Conservation (phyloP, 2,329 filamentous ascomycete species). For the Daldinia eschscholtzii region DNA sequence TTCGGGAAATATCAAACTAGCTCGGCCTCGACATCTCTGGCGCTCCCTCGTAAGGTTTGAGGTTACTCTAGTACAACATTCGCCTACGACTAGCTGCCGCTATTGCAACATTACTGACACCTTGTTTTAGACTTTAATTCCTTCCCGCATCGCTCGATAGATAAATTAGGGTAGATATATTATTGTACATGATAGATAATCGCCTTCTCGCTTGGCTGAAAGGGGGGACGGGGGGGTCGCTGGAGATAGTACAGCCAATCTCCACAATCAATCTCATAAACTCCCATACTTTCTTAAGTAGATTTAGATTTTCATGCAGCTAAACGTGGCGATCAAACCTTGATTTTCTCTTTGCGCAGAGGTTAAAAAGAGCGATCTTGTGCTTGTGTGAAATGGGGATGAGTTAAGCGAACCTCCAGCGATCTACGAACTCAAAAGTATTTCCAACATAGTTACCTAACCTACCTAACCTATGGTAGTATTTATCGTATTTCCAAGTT, state of each 20-base stretch:
- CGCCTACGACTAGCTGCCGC: conserved; percentile 27
- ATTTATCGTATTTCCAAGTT: not conserved
- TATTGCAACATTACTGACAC: conserved; percentile 40
- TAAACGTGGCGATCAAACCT: conserved; percentile 20
- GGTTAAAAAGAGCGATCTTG: conserved; percentile 1
- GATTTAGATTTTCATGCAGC: conserved; percentile 18
- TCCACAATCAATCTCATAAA: not conserved
- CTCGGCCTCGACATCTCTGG: conserved; percentile 15
- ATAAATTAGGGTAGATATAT: not conserved
- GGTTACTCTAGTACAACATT: conserved; percentile 24
- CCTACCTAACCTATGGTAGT: not conserved
- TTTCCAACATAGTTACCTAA: not conserved
- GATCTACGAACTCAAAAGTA: conserved; percentile 10
- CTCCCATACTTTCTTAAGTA: not conserved
- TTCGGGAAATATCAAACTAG: conserved; percentile 35
- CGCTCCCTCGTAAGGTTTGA: conserved; percentile 28
- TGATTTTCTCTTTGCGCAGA: not conserved
- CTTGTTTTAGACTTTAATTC: conserved; percentile 41
- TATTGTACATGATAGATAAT: conserved; percentile 2
- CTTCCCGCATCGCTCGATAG: conserved; percentile 29
- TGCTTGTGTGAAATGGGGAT: conserved; percentile 9
- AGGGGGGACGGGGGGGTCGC: no score
- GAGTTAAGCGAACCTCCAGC: conserved; percentile 15
- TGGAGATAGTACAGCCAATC: not conserved
- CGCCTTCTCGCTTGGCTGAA: not conserved